Percentiles rank a stretch among this genome's conserved stretches.
phyloP scores from a whole-genome alignment of 176 grass and related monocot species.

The Rhynchospora pubera region DNA sequence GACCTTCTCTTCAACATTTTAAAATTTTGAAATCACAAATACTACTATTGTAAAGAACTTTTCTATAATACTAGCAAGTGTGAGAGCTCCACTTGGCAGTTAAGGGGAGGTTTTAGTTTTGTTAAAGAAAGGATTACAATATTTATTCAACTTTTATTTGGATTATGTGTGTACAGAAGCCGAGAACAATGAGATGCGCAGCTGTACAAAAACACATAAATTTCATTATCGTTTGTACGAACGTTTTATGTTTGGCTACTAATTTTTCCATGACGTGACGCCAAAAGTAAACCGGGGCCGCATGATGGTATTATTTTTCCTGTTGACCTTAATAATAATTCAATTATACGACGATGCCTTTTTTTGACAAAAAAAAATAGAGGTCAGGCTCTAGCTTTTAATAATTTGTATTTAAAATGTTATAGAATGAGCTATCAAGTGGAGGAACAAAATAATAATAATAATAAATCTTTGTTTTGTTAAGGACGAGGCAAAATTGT shows the following conservation, averaged over 20 bases:
- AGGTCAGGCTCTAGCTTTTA: too few relatives aligned
- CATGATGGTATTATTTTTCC: neutral
- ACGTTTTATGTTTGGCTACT: neutral
- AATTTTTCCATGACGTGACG: neutral
- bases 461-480: neutral
- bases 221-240: too few relatives aligned
- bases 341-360: neutral
- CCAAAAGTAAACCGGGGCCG: neutral
- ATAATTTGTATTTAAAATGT: neutral
- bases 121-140: neutral
- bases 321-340: neutral
- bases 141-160: neutral
- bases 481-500: too few relatives aligned
- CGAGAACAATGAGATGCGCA: neutral
- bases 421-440: neutral
- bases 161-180: neutral
- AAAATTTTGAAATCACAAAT: neutral
- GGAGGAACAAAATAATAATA: neutral
- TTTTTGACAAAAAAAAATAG: too few relatives aligned
- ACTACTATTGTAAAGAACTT: neutral
- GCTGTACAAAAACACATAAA: neutral
- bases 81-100: neutral
- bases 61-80: neutral
- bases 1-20: neutral
- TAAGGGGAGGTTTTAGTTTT: neutral